A percentile compares a stretch with the other conserved stretches of the same genome.
These are phyloP conservation scores for Umbelopsis ramanniana DNA, from an alignment of 192 early-diverging fungal species.

Conservation along the genomic window DNA sequence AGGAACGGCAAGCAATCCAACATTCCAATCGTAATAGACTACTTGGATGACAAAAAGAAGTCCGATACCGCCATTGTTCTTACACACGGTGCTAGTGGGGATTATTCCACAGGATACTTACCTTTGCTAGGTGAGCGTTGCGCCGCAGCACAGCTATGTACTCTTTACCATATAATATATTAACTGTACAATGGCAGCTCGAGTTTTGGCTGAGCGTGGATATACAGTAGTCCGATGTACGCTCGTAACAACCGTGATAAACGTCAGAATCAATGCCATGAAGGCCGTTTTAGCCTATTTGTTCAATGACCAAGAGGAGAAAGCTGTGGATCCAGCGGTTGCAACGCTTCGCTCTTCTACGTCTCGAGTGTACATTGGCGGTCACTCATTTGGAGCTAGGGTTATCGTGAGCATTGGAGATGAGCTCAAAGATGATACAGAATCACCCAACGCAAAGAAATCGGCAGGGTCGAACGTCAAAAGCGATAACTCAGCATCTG, in stretches of 20 bases:
- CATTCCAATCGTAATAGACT: background rate
- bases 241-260: background rate
- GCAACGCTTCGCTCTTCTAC: background rate
- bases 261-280: background rate
- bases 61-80: background rate
- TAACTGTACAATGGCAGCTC: background rate
- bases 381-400: slow-evolving; percentile 9
- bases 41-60: background rate
- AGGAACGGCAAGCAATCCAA: slow-evolving; percentile 2
- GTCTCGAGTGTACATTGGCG: slow-evolving; percentile 1
- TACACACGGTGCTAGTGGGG: slow-evolving; percentile 1
- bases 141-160: background rate
- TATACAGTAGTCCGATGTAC: slow-evolving; percentile 5
- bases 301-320: background rate
- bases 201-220: background rate
- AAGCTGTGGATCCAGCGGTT: background rate
- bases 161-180: too few species aligned
- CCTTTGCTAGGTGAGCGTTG: slow-evolving; percentile 16
- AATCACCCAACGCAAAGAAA: background rate
- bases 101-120: slow-evolving; percentile 8
- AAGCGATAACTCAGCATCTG: background rate
- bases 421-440: background rate
- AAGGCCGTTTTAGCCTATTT: background rate
- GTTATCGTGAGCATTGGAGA: slow-evolving; percentile 2
- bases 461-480: background rate